These are phyloP conservation scores for Talaromyces sp. DNA, from an alignment of 2,329 filamentous ascomycete species.

Conservation along the genomic window DNA sequence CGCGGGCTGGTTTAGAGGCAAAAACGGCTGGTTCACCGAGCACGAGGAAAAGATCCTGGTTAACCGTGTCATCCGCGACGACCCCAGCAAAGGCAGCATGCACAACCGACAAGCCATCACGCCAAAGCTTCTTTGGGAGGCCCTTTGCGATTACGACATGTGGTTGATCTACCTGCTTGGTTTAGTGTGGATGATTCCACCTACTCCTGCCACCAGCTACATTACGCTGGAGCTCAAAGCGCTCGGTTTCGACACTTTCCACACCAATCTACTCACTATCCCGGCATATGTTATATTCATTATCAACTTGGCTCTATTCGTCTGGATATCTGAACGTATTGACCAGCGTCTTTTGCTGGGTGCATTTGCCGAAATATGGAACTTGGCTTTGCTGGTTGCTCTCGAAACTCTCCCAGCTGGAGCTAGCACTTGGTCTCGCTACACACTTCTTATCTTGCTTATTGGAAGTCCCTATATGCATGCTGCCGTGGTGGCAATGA, in stretches of 20 bases:
- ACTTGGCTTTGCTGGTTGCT: slow-evolving; percentile 48
- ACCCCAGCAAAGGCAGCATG: slow-evolving; percentile 56
- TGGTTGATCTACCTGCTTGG: slow-evolving; percentile 52
- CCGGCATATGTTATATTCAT: slow-evolving; percentile 55
- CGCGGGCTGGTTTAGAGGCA: slow-evolving; percentile 54
- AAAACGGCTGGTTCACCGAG: slow-evolving; percentile 62
- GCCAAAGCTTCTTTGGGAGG: slow-evolving; percentile 44
- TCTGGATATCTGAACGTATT: slow-evolving; percentile 52
- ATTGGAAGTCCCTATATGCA: slow-evolving; percentile 56
- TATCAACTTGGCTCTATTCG: slow-evolving; percentile 50
- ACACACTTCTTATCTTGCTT: slow-evolving; percentile 48
- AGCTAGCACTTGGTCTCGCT: slow-evolving; percentile 50
- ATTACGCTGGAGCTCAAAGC: slow-evolving; percentile 43
- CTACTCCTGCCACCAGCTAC: slow-evolving; percentile 29
- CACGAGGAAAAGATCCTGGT: slow-evolving; percentile 66
- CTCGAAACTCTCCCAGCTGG: slow-evolving; percentile 45
- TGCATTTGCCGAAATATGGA: slow-evolving; percentile 50
- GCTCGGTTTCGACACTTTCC: slow-evolving; percentile 54
- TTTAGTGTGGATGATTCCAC: slow-evolving; percentile 39
- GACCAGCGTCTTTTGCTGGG: slow-evolving; percentile 52
- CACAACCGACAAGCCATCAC: slow-evolving; percentile 54
- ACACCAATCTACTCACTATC: slow-evolving; percentile 60
- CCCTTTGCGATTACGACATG: slow-evolving; percentile 53
- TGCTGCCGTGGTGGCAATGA: slow-evolving; percentile 47
- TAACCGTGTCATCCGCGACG: slow-evolving; percentile 55